A percentile compares a stretch with the other conserved stretches of the same genome.
These are phyloP conservation scores for Phytopythium sindhum DNA, from an alignment of 352 stramenopile genomes.

Conservation along the genomic window DNA sequence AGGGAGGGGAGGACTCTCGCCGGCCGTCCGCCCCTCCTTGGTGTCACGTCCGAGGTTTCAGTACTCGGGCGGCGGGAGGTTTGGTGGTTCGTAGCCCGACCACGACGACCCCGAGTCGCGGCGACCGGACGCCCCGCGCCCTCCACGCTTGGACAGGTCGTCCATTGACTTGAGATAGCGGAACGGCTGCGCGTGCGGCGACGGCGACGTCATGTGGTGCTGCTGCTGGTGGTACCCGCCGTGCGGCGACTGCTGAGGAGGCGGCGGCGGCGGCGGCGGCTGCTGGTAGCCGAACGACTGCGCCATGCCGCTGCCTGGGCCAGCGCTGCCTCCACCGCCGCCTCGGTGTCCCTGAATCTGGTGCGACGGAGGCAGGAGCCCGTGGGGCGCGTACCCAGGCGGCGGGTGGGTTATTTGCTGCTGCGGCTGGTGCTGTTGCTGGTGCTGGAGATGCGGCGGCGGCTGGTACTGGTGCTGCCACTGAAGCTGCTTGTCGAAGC, in stretches of 20 bases:
- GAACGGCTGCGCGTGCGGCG: constrained; percentile 35
- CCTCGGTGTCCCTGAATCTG: constrained; percentile 32
- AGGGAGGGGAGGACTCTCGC: not conserved
- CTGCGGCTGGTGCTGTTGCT: constrained; percentile 35
- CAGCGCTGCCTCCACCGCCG: constrained; percentile 13
- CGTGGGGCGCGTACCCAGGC: constrained; percentile 25
- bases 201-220: constrained; percentile 27
- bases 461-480: constrained; percentile 67
- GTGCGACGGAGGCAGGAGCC: constrained; percentile 31
- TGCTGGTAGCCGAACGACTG: constrained; percentile 30
- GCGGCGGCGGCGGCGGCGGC: constrained; percentile 16
- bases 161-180: constrained; percentile 75
- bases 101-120: constrained; percentile 61
- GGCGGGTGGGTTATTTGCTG: constrained; percentile 30
- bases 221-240: constrained; percentile 28
- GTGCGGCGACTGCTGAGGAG: constrained; percentile 26
- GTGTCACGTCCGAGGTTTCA: constrained; percentile 5
- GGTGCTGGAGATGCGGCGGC: constrained; percentile 37
- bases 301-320: constrained; percentile 5
- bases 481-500: constrained; percentile 49
- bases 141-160: constrained; percentile 29
- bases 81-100: constrained; percentile 41
- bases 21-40: not conserved
- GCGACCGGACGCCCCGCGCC: constrained; percentile 23
- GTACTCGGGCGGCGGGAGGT: constrained; percentile 35